Evolutionary conservation across 2,329 filamentous ascomycete genomes (phyloP).

Genomic region (Talaromyces piceae): DNA sequence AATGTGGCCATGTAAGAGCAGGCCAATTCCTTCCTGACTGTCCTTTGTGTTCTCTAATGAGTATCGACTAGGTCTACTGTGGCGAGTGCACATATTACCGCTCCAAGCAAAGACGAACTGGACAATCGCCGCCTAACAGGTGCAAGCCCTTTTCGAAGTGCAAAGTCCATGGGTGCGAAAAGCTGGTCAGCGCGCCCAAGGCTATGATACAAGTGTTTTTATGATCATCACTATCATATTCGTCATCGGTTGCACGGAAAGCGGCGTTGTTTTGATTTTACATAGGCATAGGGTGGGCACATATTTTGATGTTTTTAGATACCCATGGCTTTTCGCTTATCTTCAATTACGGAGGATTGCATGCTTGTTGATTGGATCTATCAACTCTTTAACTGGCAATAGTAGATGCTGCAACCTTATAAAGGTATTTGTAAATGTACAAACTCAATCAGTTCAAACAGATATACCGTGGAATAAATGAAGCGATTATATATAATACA

Average conservation of each 20-base stretch:
- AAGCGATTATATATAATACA: neutral
- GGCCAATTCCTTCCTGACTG: neutral
- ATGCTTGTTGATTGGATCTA: no score
- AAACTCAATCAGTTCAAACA: no score
- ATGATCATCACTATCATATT: slow-evolving; percentile 18
- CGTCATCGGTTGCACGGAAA: slow-evolving; percentile 4
- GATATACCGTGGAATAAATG: no score
- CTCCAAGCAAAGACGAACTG: slow-evolving; percentile 27
- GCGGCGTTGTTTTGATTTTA: slow-evolving; percentile 1
- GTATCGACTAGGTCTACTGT: slow-evolving; percentile 37
- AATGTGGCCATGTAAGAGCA: slow-evolving; percentile 71
- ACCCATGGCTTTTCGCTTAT: neutral
- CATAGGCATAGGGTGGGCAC: neutral
- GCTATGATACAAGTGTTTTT: slow-evolving; percentile 43
- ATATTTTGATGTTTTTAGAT: neutral
- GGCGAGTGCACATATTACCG: slow-evolving; percentile 40
- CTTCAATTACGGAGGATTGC: no score
- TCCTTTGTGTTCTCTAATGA: slow-evolving; percentile 29
- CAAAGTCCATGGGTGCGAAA: slow-evolving; percentile 36
- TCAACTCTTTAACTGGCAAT: neutral
- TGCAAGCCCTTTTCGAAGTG: slow-evolving; percentile 38
- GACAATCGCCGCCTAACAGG: slow-evolving; percentile 17
- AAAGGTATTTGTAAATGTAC: no score
- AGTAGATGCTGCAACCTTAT: neutral
- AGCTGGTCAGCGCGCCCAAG: slow-evolving; percentile 29